A percentile compares a stretch with the other conserved stretches of the same genome.
Conservation (phyloP, 2,329 filamentous ascomycete species). For the Daldinia eschscholtzii region DNA sequence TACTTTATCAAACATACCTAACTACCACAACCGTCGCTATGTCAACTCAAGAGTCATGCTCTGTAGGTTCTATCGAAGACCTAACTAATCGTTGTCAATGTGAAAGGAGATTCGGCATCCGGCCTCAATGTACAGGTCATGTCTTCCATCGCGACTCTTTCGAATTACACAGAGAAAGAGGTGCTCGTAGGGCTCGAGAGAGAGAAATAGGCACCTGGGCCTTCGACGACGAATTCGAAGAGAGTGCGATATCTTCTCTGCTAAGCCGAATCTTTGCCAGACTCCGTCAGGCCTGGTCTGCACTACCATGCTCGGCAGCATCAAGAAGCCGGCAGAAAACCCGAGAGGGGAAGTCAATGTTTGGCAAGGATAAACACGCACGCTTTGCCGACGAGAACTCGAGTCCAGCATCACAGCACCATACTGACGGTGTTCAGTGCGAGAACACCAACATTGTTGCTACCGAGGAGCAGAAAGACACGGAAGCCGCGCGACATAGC, state of each 20-base stretch:
- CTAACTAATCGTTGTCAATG: not conserved
- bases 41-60: slow-evolving; percentile 3
- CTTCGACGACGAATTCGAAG: not conserved
- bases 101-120: not conserved
- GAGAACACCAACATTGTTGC: not conserved
- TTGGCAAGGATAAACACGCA: not conserved
- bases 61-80: not conserved
- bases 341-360: not conserved
- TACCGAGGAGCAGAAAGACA: not conserved
- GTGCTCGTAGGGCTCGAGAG: not conserved
- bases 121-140: not conserved
- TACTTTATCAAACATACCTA: not conserved
- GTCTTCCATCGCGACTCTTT: slow-evolving; percentile 33
- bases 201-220: not conserved
- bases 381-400: not conserved
- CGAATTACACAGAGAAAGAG: slow-evolving; percentile 26
- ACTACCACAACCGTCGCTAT: not conserved
- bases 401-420: not conserved
- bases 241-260: not conserved
- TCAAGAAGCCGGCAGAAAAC: slow-evolving; percentile 12
- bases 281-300: slow-evolving; percentile 8
- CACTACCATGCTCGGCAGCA: slow-evolving; percentile 7
- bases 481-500: not conserved
- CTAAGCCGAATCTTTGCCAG: slow-evolving; percentile 9
- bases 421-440: not conserved